These are phyloP conservation scores for Talaromyces borbonicus DNA, from an alignment of 495 filamentous ascomycete genomes.

Conservation along the genomic window DNA sequence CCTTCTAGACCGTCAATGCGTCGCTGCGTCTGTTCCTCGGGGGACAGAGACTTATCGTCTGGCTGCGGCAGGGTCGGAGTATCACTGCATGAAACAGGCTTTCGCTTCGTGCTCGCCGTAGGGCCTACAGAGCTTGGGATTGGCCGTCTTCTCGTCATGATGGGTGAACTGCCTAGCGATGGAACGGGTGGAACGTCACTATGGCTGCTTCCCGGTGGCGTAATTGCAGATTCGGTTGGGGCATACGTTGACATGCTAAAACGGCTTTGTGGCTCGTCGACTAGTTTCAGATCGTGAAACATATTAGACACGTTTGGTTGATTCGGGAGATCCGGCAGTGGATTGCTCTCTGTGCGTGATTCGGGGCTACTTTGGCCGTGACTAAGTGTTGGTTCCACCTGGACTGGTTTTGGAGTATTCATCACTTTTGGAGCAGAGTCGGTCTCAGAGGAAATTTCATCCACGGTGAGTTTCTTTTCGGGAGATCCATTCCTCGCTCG, in stretches of 20 bases:
- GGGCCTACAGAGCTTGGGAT: conserved; percentile 32
- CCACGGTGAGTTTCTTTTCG: not conserved
- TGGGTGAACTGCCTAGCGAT: conserved; percentile 22
- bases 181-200: conserved; percentile 24
- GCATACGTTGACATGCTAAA: conserved; percentile 68
- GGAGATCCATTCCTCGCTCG: not conserved
- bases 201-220: conserved; percentile 33
- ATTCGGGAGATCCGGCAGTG: not conserved
- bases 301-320: not conserved
- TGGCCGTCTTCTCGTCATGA: conserved; percentile 41
- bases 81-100: conserved; percentile 45
- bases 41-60: conserved; percentile 44
- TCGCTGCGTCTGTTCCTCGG: conserved; percentile 46
- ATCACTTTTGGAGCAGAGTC: too few species aligned
- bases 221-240: conserved; percentile 38
- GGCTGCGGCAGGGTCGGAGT: conserved; percentile 36
- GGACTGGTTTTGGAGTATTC: not conserved
- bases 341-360: too few species aligned
- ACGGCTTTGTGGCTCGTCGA: conserved; percentile 49
- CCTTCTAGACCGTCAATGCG: conserved; percentile 59
- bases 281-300: conserved; percentile 17
- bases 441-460: too few species aligned
- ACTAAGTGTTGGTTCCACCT: too few species aligned
- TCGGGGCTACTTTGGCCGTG: too few species aligned
- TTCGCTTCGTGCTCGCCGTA: conserved; percentile 34